Conservation (phyloP, 108 stramenopile genomes). For the Skeletonema grethae region DNA sequence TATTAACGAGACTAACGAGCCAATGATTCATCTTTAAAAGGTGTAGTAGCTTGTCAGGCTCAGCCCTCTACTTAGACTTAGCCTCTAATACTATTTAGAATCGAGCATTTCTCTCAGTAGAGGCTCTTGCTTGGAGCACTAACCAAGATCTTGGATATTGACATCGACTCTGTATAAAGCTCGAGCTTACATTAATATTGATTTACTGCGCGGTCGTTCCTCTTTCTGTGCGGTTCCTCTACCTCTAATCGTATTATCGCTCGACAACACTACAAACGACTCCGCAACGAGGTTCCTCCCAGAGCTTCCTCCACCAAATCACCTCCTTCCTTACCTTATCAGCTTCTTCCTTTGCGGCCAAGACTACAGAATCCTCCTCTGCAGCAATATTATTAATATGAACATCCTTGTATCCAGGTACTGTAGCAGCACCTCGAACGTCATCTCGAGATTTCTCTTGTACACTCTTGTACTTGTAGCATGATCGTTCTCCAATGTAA, state of each 20-base stretch:
- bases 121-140: no score
- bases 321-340: slow-evolving; percentile 31
- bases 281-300: slow-evolving; percentile 17
- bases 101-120: no score
- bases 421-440: slow-evolving; percentile 65
- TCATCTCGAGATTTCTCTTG: slow-evolving; percentile 82
- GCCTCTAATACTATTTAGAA: no score
- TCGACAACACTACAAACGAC: slow-evolving; percentile 34
- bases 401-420: slow-evolving; percentile 71
- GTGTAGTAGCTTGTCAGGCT: no score
- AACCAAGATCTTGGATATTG: no score
- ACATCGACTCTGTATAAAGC: no score
- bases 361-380: slow-evolving; percentile 68
- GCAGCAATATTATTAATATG: slow-evolving; percentile 77
- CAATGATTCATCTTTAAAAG: no score
- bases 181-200: no score
- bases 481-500: slow-evolving; percentile 63
- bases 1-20: no score
- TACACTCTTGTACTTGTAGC: slow-evolving; percentile 56
- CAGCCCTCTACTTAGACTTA: no score
- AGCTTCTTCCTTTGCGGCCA: slow-evolving; percentile 49
- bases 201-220: no score
- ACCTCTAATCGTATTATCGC: not conserved
- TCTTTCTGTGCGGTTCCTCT: no score
- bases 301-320: slow-evolving; percentile 28